Percentiles rank a stretch among this genome's conserved stretches.
phyloP scores from a whole-genome alignment of 495 filamentous ascomycete species.

The Aspergillus panamensis region DNA sequence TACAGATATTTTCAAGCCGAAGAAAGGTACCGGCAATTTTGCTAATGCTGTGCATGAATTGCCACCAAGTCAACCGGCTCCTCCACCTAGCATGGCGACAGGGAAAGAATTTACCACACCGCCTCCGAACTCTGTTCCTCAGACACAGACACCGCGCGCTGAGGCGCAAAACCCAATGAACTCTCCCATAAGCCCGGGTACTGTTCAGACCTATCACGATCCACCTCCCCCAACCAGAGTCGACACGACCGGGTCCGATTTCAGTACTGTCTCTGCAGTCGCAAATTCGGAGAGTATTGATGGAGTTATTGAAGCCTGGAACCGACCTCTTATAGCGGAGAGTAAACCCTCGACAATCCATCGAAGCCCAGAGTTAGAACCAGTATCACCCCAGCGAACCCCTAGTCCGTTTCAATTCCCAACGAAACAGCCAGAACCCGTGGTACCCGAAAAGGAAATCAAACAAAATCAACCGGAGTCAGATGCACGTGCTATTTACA shows the following conservation, averaged over 20 bases:
- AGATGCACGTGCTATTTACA: neutral
- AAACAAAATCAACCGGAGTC: neutral
- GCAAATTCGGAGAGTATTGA: conserved; percentile 41
- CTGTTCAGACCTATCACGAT: conserved; percentile 14
- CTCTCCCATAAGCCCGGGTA: conserved; percentile 30
- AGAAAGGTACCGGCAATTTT: conserved; percentile 15
- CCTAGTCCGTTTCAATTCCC: conserved; percentile 21
- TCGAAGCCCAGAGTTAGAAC: conserved; percentile 5
- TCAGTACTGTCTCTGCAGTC: conserved; percentile 21
- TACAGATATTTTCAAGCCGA: conserved; percentile 27
- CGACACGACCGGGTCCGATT: conserved; percentile 29
- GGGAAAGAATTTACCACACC: conserved; percentile 4
- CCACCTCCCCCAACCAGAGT: conserved; percentile 24
- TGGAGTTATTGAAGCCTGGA: conserved; percentile 45
- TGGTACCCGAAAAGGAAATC: conserved; percentile 2
- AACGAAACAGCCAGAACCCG: conserved; percentile 8
- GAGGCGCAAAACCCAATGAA: neutral
- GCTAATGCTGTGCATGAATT: conserved; percentile 16
- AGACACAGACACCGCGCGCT: neutral
- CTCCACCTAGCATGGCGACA: neutral
- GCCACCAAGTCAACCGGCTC: conserved; percentile 7
- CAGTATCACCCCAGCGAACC: conserved; percentile 8
- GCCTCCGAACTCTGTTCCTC: neutral
- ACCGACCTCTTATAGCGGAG: conserved; percentile 27
- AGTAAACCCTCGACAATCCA: conserved; percentile 3